These are phyloP conservation scores for Scheffersomyces stambukii DNA, from an alignment of 1,139 yeast genomes.

Conservation along the genomic window DNA sequence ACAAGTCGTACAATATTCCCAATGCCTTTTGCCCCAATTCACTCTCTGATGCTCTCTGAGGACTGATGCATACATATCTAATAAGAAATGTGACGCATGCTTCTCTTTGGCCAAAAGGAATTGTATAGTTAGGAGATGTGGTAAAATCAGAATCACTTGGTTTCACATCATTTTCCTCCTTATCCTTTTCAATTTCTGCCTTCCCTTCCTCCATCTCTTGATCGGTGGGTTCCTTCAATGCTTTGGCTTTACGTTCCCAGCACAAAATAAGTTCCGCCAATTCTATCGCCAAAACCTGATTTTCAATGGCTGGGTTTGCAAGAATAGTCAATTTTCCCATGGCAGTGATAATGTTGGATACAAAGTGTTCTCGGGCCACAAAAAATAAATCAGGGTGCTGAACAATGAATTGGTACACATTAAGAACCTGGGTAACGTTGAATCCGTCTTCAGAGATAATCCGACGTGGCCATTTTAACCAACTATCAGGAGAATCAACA, in stretches of 20 bases:
- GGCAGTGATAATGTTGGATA: conserved; percentile 87
- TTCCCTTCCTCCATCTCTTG: conserved; percentile 5
- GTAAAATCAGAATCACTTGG: conserved; percentile 23
- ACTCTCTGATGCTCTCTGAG: conserved; percentile 80
- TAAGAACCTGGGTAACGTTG: conserved; percentile 76
- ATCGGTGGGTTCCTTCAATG: conserved; percentile 10
- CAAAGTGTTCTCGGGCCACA: conserved; percentile 82
- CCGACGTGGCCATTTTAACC: conserved; percentile 96
- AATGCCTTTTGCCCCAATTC: conserved; percentile 80
- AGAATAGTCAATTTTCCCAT: conserved; percentile 88
- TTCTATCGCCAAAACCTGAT: conserved; percentile 83
- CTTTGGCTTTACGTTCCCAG: conserved; percentile 68
- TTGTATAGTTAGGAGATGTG: conserved; percentile 45
- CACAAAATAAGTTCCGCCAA: conserved; percentile 76
- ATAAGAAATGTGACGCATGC: conserved; percentile 90
- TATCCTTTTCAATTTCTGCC: conserved; percentile 14
- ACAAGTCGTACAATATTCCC: conserved; percentile 65
- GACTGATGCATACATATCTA: conserved; percentile 82
- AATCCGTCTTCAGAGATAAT: conserved; percentile 89
- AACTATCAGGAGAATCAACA: conserved; percentile 57
- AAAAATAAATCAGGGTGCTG: conserved; percentile 83
- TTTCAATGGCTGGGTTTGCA: conserved; percentile 77
- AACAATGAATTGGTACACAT: conserved; percentile 85
- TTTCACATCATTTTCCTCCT: conserved; percentile 12
- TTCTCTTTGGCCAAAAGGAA: conserved; percentile 81